Evolutionary conservation across 108 stramenopile genomes (phyloP), one percentile per base, ranked within the genome.

Genomic region (Cyclotella choctawhatcheeana): DNA sequence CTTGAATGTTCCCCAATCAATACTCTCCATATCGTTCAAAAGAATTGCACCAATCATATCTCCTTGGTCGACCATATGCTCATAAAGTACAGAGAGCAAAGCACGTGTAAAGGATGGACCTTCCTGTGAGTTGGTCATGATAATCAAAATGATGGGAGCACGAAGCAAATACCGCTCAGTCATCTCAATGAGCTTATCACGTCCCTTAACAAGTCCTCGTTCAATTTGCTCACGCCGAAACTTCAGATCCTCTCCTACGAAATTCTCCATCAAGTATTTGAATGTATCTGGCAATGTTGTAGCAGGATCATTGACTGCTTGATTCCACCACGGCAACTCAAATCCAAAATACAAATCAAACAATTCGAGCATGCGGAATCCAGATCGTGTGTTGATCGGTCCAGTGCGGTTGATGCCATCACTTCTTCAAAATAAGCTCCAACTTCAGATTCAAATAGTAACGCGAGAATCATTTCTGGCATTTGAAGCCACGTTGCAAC

Each of bases 401-500:
- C 37, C 37, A 10, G 37, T 6, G 8, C 37, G 6, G 12, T 40
- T 40, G 37, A 40, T 40, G 37, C 37, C 6, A 10, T 10, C 6
- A 40, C 37, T 12, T 6, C 6, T 12, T 40, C 37, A 40, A 66
- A 66, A 3, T 66, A 66, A 24, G 47, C 26, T 12, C 64, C 64
- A 51, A 48, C 18, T 26, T 66, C 64, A 0, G 64, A 18, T 35
- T 66, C 64, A 66, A 66, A 51, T 18, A 25, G 24, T 5, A 66
- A 26, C 12, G 45, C 64, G 1, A 66, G 64, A 12, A 66, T 66
- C 10, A 66, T 51, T 2, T 8, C n/a, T 51, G 64, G 64, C 64
- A 66, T 66, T 25, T 21, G 18, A 0, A 66, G 64, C 64, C 64
- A 66, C 3, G 44, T 66, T 51, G 64, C 64, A 5, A 66, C 10